These are phyloP conservation scores for Raphanus hybrid DNA, from an alignment of 441 rosid species.

Conservation along the genomic window DNA sequence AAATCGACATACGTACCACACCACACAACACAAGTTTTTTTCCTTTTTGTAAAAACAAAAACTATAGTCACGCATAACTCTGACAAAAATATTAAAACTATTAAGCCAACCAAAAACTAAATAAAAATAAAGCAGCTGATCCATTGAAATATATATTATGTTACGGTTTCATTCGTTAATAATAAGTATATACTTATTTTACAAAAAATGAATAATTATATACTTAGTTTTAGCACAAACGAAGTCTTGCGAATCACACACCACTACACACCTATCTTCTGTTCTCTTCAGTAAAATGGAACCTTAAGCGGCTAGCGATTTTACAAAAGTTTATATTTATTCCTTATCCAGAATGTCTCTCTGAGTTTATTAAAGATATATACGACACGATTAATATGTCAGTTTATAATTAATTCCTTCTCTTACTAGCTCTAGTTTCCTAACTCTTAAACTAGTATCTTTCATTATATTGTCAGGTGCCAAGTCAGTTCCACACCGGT, in stretches of 20 bases:
- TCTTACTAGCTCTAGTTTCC: too few relatives aligned
- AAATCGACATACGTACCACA: conserved; percentile 1
- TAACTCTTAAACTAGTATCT: not conserved
- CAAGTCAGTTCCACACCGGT: not conserved
- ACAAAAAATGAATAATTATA: not conserved
- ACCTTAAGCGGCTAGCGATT: not conserved
- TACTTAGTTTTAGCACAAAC: not conserved
- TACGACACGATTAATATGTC: not conserved
- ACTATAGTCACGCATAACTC: not conserved
- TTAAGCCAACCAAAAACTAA: not conserved
- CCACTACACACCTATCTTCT: not conserved
- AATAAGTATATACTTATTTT: not conserved
- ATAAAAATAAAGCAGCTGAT: not conserved
- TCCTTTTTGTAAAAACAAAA: not conserved
- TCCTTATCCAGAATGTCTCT: not conserved
- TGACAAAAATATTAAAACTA: not conserved
- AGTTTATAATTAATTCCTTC: not conserved
- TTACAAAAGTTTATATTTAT: not conserved
- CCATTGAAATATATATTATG: not conserved
- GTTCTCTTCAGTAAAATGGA: not conserved
- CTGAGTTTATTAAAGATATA: not conserved
- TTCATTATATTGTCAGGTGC: not conserved
- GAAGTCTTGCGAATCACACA: not conserved
- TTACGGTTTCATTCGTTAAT: not conserved
- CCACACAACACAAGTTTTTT: not conserved